These are phyloP conservation scores for Yarrowia sp. DNA, from an alignment of 805 yeast species.

Conservation along the genomic window DNA sequence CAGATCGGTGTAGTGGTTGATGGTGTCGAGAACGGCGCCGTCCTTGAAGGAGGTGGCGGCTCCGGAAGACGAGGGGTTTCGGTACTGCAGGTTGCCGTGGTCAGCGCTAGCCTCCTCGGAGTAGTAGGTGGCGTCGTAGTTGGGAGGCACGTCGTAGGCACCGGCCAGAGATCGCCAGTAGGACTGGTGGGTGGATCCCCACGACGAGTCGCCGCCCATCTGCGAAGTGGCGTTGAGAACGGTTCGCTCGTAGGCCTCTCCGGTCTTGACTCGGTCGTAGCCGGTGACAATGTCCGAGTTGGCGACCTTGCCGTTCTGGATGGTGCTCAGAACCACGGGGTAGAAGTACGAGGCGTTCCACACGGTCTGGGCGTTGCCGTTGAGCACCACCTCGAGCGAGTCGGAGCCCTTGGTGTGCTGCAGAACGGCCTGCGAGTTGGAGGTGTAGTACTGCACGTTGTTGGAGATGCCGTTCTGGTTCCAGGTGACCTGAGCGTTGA, in stretches of 20 bases:
- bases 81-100: constrained; percentile 25
- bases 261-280: constrained; percentile 20
- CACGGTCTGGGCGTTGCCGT: constrained; percentile 13
- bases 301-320: not conserved
- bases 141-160: constrained; percentile 15
- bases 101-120: constrained; percentile 23
- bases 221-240: constrained; percentile 11
- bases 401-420: constrained; percentile 25
- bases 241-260: constrained; percentile 4
- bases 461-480: constrained; percentile 22
- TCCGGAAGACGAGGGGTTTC: constrained; percentile 8
- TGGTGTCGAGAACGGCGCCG: not conserved
- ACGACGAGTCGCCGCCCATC: constrained; percentile 6
- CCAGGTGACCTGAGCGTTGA: constrained; percentile 25
- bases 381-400: constrained; percentile 10
- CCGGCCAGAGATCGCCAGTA: constrained; percentile 18
- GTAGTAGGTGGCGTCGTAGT: constrained; percentile 16
- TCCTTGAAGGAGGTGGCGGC: constrained; percentile 11
- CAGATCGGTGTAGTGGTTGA: constrained; percentile 6
- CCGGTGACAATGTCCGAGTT: constrained; percentile 22
- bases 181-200: constrained; percentile 16
- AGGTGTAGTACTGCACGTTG: constrained; percentile 28
- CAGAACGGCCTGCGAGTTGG: constrained; percentile 20
- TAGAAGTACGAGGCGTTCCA: constrained; percentile 30
- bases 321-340: constrained; percentile 22